phyloP scores from a whole-genome alignment of 306 rosid species.

The Trichosanthes truncata region DNA sequence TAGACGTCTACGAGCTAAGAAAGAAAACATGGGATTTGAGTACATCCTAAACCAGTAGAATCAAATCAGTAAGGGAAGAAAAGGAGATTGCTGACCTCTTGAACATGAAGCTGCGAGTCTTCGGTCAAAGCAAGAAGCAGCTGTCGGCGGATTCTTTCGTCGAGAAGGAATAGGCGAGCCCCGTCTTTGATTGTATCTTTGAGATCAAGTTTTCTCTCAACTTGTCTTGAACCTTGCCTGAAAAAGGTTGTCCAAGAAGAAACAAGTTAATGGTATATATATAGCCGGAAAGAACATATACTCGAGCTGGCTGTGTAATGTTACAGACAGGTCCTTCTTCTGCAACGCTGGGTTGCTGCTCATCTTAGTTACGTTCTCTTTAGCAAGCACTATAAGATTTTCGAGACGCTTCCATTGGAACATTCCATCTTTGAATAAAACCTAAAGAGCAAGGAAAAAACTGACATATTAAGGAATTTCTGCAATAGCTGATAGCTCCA shows the following conservation, averaged over 20 bases:
- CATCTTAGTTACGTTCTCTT: conserved; percentile 94
- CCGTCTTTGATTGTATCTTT: conserved; percentile 95
- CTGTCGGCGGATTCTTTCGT: conserved; percentile 83
- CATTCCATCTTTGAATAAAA: conserved; percentile 84
- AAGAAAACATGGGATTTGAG: conserved; percentile 20
- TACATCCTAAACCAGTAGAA: background rate
- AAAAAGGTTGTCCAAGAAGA: conserved; percentile 8
- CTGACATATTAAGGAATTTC: background rate
- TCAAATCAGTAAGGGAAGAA: background rate
- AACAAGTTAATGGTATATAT: conserved; percentile 13
- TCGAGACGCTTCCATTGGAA: conserved; percentile 99
- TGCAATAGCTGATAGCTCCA: background rate
- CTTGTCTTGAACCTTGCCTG: conserved; percentile 43
- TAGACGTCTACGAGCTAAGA: conserved; percentile 86
- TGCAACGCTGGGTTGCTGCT: conserved; percentile 87
- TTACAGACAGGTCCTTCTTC: conserved; percentile 51
- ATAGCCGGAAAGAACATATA: conserved; percentile 16
- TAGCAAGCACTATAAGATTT: conserved; percentile 89
- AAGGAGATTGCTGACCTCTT: conserved; percentile 50
- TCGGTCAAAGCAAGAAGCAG: conserved; percentile 95
- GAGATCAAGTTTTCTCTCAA: conserved; percentile 71
- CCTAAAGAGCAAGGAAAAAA: conserved; percentile 31
- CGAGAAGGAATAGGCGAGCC: conserved; percentile 81
- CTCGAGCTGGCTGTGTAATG: conserved; percentile 6
- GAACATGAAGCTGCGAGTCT: conserved; percentile 92